Evolutionary conservation across 495 filamentous ascomycete species (phyloP), one percentile per base, ranked within the genome.

Genomic region (Penicillium roqueforti): DNA sequence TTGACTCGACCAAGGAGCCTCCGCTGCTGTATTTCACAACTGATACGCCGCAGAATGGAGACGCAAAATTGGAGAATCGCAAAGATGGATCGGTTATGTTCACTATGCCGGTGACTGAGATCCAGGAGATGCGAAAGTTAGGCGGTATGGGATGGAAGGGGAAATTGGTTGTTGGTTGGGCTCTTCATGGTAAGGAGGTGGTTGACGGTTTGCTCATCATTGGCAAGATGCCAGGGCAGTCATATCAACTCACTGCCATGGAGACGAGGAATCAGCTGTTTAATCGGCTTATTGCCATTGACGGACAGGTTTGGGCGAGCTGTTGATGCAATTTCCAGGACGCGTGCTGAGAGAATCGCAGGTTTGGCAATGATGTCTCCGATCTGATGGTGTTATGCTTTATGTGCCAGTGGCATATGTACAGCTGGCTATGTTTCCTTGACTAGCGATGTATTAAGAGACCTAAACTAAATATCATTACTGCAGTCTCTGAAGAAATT

Each of bases 141-240:
- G 91, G 89, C 8, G 89, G 91, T 0, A 77, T 92, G 60, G 91
- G 91, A 3, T 95, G 89, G 89, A 95, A 95, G 69, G 82, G 84
- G 18, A 93, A 91, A 70, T 66, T 93, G 18, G 81, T 92, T n/a
- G 84, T 92, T 11, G 88, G 87, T 1, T 92, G 88, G 88, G 83
- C 86, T 1, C 74, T 88, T 54, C 84, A 83, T n/a, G 62, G 65
- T 22, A 78, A 86, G 56, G 86, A 92, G 66, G 83, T 92, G 26
- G 81, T 83, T 0, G 89, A 92, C 75, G 89, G 89, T 8, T 56
- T 95, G 61, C 75, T 90, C 56, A 83, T 95, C 57, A 66, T 72
- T n/a, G 83, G 83, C 43, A 75, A 70, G 51, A 61, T 68, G 3
- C 56, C 60, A 1, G 81, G 80, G 0, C 70, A 83, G 31, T 69